Base-by-base conservation (phyloP, 305 asterid species). In the Vinca major region DNA sequence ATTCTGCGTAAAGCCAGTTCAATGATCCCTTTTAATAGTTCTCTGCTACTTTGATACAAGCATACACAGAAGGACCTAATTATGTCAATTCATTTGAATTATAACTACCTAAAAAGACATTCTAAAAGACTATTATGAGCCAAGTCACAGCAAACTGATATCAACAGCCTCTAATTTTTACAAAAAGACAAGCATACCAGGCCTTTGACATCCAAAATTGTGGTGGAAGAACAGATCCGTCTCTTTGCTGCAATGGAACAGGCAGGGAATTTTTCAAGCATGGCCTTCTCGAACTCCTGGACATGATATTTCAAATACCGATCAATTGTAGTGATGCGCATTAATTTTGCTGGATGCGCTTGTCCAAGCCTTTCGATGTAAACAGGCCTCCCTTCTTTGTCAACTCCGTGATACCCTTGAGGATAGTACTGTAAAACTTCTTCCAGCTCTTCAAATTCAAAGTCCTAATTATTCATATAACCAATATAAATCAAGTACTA, bases 391-490 rank as follows among this genome's bases (percentile, higher is more conserved):
- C 98, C 98, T 79, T 90, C 97, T 80, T 80, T 88, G 78, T 92
- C 98, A 68, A 92, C 97, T 70, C 97, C 98, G 81, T 92, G 98
- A 85, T 86, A 90, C 79, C 98, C 97, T 80, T 90, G 97, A 60
- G 98, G 98, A 74, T 92, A 92, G 75, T 81, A 90, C 68, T 90
- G 91, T 85, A 92, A 68, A 71, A 92, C 97, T 77, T 88, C 95
- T 78, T 90, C 96, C 68, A 84, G 83, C 85, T 92, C 98, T 74
- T 79, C 85, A 68, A 87, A 93, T 76, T 82, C 86, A 26, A 88
- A 93, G 75, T 86, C 97, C 98, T 92, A 83, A 72, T 21, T 14
- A 41, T 63, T 39, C 13, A 57, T 2, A 37, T 3, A 26, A 45
- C 3, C 13, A 40, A 50, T 52, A 71, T 13, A 7, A 63, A 48